These are phyloP conservation scores for Epichloe amarillans DNA, from an alignment of 2,329 filamentous ascomycete genomes.

Conservation along the genomic window DNA sequence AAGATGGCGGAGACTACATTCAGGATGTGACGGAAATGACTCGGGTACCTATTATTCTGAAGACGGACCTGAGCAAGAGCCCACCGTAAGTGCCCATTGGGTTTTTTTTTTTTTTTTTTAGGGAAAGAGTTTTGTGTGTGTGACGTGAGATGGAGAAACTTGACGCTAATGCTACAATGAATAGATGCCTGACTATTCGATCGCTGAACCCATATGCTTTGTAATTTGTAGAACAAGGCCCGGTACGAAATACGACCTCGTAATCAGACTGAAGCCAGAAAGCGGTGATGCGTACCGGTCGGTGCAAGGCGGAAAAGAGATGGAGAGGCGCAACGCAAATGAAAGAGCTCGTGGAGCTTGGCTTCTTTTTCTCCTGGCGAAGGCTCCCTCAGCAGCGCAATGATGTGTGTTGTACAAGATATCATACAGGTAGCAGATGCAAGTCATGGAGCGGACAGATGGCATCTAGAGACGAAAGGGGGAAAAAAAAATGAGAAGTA, in stretches of 20 bases:
- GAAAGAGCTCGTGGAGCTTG: slow-evolving; percentile 5
- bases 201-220: slow-evolving; percentile 68
- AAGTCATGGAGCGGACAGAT: slow-evolving; percentile 3
- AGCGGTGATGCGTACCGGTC: not conserved
- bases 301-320: not conserved
- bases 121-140: not conserved
- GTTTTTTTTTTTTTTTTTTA: not conserved
- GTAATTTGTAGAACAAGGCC: slow-evolving; percentile 17
- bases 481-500: slow-evolving; percentile 2
- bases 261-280: slow-evolving; percentile 5
- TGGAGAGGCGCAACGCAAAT: not conserved
- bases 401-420: slow-evolving; percentile 11
- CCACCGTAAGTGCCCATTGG: slow-evolving; percentile 70
- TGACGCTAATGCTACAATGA: not conserved
- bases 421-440: slow-evolving; percentile 7
- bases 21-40: slow-evolving; percentile 98
- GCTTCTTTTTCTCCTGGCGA: not conserved
- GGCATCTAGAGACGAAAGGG: not conserved
- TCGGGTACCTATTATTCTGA: slow-evolving; percentile 90
- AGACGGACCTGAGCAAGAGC: slow-evolving; percentile 97
- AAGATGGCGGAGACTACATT: slow-evolving; percentile 91
- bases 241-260: not conserved
- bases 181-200: slow-evolving; percentile 69
- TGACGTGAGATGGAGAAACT: not conserved
- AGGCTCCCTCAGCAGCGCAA: not conserved